phyloP scores from a whole-genome alignment of 2,329 filamentous ascomycete genomes.

The Ophiostoma quercus region DNA sequence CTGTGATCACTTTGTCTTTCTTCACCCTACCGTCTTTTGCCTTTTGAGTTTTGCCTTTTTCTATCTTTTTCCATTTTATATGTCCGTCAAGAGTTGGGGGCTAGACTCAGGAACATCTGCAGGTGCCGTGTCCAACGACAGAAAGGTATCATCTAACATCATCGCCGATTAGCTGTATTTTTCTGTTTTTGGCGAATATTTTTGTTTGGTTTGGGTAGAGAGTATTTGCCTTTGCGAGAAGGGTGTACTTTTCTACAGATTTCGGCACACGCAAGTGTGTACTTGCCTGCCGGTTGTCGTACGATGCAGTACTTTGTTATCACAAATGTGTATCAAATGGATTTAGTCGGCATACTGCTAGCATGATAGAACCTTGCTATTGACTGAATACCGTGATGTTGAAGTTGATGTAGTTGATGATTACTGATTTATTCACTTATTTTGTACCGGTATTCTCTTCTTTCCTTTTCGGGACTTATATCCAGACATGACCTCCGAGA shows the following conservation, averaged over 20 bases:
- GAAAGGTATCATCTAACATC: not conserved
- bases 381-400: not conserved
- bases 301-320: not conserved
- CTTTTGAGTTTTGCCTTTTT: not conserved
- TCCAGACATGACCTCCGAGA: not conserved
- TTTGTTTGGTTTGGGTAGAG: not conserved
- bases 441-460: not conserved
- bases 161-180: not conserved
- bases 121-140: not conserved
- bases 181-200: not conserved
- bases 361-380: not conserved
- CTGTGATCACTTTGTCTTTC: not conserved
- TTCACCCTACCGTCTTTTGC: not conserved
- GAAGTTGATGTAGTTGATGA: not conserved
- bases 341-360: not conserved
- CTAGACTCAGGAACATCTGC: not conserved
- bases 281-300: too few relatives aligned
- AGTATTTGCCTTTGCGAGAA: not conserved
- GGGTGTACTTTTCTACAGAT: not conserved
- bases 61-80: not conserved
- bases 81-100: not conserved
- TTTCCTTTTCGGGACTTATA: not conserved
- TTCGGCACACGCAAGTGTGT: not conserved
- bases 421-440: not conserved
- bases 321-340: too few relatives aligned